A percentile compares a stretch with the other conserved stretches of the same genome.
Evolutionary conservation across 2,329 filamentous ascomycete genomes (phyloP).

Genomic region (Peltaster fructicola): DNA sequence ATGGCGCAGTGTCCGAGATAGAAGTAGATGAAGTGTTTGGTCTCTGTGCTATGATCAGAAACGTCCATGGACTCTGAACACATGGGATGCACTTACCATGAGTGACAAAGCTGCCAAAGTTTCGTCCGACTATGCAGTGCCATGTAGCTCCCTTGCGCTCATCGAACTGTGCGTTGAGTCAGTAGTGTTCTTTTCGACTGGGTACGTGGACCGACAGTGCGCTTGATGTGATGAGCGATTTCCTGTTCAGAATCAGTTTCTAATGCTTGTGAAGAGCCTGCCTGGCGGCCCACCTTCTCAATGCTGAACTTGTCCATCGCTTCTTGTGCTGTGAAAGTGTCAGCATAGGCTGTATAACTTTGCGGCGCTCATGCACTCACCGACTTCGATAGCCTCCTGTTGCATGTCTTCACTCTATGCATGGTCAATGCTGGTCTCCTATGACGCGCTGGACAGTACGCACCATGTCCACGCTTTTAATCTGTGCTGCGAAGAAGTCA

Average conservation of each 20-base stretch:
- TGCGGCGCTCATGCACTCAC: slow-evolving; percentile 40
- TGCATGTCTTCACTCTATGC: slow-evolving; percentile 90
- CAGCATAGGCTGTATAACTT: slow-evolving; percentile 4
- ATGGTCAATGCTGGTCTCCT: slow-evolving; percentile 3
- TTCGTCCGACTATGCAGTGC: slow-evolving; percentile 97
- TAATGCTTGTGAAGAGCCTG: slow-evolving; percentile 3
- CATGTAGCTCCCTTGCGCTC: slow-evolving; percentile 93
- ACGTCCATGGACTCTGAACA: slow-evolving; percentile 1
- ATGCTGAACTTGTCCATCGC: slow-evolving; percentile 56
- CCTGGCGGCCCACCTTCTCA: slow-evolving; percentile 40
- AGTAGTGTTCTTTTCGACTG: slow-evolving; percentile 1
- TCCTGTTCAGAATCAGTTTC: slow-evolving; percentile 38
- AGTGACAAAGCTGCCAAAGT: slow-evolving; percentile 98
- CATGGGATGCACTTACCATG: slow-evolving; percentile 47
- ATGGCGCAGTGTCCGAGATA: slow-evolving; percentile 98
- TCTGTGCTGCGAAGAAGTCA: slow-evolving; percentile 47
- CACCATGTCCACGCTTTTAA: slow-evolving; percentile 99
- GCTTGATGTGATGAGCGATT: slow-evolving; percentile 91
- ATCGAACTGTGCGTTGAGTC: slow-evolving; percentile 56
- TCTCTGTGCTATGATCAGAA: slow-evolving; percentile 43
- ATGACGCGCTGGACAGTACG: slow-evolving; percentile 13
- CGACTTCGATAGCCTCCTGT: slow-evolving; percentile 83
- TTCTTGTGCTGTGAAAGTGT: slow-evolving; percentile 38
- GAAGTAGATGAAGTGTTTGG: slow-evolving; percentile 99
- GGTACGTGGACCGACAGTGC: slow-evolving; percentile 42